Percentiles rank a stretch among this genome's conserved stretches.
phyloP scores from a whole-genome alignment of 2,329 filamentous ascomycete genomes.

The Triangularia setosa region DNA sequence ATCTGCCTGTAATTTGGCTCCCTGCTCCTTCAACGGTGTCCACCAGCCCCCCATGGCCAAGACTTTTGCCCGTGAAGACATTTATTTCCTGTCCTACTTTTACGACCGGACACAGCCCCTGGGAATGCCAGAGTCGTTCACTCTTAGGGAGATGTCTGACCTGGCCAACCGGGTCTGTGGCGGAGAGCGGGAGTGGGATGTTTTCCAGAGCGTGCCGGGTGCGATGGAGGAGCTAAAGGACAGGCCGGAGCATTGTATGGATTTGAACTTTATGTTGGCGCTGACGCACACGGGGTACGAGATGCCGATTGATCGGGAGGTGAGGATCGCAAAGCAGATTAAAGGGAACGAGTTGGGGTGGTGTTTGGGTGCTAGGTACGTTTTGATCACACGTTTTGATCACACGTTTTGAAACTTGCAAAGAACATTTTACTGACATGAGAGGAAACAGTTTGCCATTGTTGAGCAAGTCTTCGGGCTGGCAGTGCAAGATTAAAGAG shows the following conservation, averaged over 20 bases:
- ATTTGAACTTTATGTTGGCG: slow-evolving; percentile 94
- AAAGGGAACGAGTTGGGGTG: slow-evolving; percentile 95
- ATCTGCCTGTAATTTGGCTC: slow-evolving; percentile 71
- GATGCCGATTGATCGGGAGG: slow-evolving; percentile 93
- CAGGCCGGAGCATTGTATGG: slow-evolving; percentile 86
- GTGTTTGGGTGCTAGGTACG: slow-evolving; percentile 91
- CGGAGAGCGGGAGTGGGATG: slow-evolving; percentile 72
- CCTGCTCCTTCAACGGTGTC: slow-evolving; percentile 98
- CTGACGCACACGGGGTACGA: slow-evolving; percentile 94
- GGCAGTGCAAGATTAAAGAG: slow-evolving; percentile 83
- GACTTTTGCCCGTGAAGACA: slow-evolving; percentile 86
- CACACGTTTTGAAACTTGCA: not conserved
- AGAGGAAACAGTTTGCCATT: slow-evolving; percentile 67
- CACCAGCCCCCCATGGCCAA: slow-evolving; percentile 90
- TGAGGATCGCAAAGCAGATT: slow-evolving; percentile 98
- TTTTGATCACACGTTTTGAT: slow-evolving; percentile 2
- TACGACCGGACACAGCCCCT: slow-evolving; percentile 90
- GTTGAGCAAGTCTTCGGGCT: slow-evolving; percentile 75
- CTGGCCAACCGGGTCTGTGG: slow-evolving; percentile 80
- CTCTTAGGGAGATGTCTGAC: slow-evolving; percentile 82
- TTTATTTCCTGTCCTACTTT: slow-evolving; percentile 98
- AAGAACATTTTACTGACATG: slow-evolving; percentile 34
- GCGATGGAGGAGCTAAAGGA: slow-evolving; percentile 77
- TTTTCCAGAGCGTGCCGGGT: slow-evolving; percentile 71
- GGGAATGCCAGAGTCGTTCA: slow-evolving; percentile 98